Evolutionary conservation across 345 rosid genomes (phyloP), one percentile per base, ranked within the genome.

Genomic region (Brassica incana): DNA sequence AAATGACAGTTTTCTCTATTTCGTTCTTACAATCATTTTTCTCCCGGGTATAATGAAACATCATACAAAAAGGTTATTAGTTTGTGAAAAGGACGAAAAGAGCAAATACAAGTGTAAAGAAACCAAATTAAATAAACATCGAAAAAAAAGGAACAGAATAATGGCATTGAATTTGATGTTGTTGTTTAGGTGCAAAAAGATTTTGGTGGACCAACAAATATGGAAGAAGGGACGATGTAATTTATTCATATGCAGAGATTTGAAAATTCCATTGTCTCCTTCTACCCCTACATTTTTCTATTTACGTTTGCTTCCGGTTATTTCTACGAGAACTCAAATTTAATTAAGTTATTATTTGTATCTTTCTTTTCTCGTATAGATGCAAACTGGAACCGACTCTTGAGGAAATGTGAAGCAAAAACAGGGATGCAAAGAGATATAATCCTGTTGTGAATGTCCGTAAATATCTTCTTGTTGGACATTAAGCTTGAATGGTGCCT

Each of bases 261-360:
- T 76, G 67, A 67, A 59, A 9, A 52, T 76, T 76, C 61, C 40
- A 76, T 12, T 40, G 79, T 76, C 79, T 67, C 79, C 79, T 74
- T 33, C 78, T 74, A 12, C 7, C 71, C 52, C 32, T 67, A 66
- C 72, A 67, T 14, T 65, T 65, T 33, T 14, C 56, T 48, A 48
- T 48, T 48, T 48, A 48, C 56, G 16, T 48, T 14, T 52, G 59
- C 59, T 52, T 52, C 59, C 59, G 59, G 16, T 54, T 25, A 35
- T 56, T 65, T 52, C 5, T 52, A 65, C n/a, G 54, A 52, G 10
- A 75, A 45, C 78, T 75, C 36, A 8, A 35, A 18, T 58, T 58
- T 8, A 56, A 56, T 52, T n/a, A n/a, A 4, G 33, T 33, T n/a
- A 36, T 38, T 14, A 43, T 43, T 43, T 59, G 64, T 23, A 59